Evolutionary conservation across 192 early-diverging fungal species (phyloP), one percentile per base, ranked within the genome.

Genomic region (Linnemannia schmuckeri): DNA sequence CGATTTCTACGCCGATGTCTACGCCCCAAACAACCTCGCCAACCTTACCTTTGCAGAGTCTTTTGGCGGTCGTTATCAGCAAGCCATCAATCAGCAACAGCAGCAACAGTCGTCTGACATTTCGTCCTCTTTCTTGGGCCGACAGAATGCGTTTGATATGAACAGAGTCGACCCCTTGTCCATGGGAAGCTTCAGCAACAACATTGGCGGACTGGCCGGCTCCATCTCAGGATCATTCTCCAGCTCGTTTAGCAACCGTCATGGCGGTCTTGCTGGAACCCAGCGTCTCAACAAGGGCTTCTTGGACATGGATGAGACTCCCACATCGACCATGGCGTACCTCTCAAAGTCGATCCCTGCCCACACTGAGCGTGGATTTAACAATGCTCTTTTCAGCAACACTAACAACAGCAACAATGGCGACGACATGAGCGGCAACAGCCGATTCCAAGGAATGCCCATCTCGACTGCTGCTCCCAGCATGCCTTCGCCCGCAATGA

Each of bases 1-100:
- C 78, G 91, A 92, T 80, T 88, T 90, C 78, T 91, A 90, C 75
- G 86, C 89, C 46, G 91, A 92, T 68, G 88, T 90, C 33, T 89
- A 88, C 78, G 81, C 83, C 61, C 63, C 91, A 79, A 83, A 82
- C 79, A 75, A 90, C 86, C 24, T 87, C 83, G 42, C 88, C 81
- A 80, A 83, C 77, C 70, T 88, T 83, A 68, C 82, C 82, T 74
- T 93, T 90, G 70, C 82, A 76, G 80, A 89, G 88, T 76, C 82
- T 83, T 76, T 83, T 78, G 83, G 81, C n/a, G 83, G 70, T 52
- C 85, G 77, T 70, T 76, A 68, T 72, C 87, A 78, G 30, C 86
- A 69, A 47, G 72, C 77, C 18, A 40, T 54, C 66, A 77, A 80
- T 75, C 88, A 76, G 83, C 89, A 63, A 86, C 90, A 81, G 85